These are phyloP conservation scores for Stachybotrys echinatus DNA, from an alignment of 2,329 filamentous ascomycete genomes.

Conservation along the genomic window DNA sequence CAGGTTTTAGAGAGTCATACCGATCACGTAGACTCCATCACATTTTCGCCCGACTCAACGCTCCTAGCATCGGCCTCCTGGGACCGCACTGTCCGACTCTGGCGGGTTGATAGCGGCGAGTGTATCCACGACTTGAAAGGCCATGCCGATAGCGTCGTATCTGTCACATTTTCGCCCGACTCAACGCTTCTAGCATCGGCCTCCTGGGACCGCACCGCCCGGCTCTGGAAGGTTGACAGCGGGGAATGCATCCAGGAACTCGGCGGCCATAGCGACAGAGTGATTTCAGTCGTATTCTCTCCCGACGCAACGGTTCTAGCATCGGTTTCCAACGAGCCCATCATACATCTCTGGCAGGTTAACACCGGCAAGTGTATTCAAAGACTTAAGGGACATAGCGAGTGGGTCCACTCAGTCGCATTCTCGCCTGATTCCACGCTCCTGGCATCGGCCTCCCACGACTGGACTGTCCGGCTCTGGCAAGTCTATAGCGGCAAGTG, in stretches of 20 bases:
- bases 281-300: neutral
- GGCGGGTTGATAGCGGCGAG: neutral
- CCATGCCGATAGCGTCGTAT: neutral
- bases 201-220: neutral
- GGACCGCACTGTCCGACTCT: constrained; percentile 2
- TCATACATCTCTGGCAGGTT: neutral
- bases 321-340: neutral
- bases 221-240: constrained; percentile 2
- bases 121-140: constrained; percentile 1
- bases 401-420: neutral
- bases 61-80: constrained; percentile 3
- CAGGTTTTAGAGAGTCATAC: constrained; percentile 7
- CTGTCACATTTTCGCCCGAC: constrained; percentile 4
- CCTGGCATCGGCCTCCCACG: constrained; percentile 2
- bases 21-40: neutral
- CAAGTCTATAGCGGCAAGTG: neutral
- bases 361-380: neutral
- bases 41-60: neutral
- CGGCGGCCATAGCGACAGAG: neutral
- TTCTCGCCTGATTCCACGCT: constrained; percentile 3
- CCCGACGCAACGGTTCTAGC: neutral
- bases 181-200: constrained; percentile 3
- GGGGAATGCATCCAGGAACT: neutral
- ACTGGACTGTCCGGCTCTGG: neutral
- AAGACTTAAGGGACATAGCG: neutral